These are phyloP conservation scores for Anisodus acutangulus DNA, from an alignment of 257 asterid genomes.

Conservation along the genomic window DNA sequence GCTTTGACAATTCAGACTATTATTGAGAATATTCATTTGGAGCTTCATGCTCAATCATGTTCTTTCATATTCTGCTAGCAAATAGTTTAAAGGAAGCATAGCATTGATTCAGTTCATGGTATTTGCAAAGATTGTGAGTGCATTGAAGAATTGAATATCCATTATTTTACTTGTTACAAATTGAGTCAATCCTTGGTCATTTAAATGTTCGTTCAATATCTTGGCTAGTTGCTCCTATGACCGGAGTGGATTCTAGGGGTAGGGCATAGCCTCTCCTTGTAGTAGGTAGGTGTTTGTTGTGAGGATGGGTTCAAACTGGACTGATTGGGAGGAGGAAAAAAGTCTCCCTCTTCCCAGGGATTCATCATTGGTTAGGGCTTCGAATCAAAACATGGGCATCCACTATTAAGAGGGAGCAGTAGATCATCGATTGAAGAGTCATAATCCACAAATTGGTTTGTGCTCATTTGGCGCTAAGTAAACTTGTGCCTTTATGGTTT, in stretches of 20 bases:
- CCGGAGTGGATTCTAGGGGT: no score
- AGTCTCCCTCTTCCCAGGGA: no score
- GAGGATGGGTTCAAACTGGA: no score
- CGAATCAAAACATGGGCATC: no score
- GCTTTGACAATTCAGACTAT: background rate
- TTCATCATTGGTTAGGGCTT: no score
- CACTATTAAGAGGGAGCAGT: no score
- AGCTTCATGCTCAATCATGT: slow-evolving; percentile 3
- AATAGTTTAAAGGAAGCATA: background rate
- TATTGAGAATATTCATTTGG: slow-evolving; percentile 12
- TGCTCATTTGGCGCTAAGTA: background rate
- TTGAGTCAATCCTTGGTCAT: background rate
- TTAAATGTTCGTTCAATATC: no score
- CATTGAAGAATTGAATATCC: background rate
- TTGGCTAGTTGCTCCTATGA: no score
- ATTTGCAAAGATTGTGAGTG: background rate
- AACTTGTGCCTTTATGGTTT: background rate
- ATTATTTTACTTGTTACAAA: background rate
- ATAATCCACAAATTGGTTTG: background rate
- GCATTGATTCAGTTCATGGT: slow-evolving; percentile 10
- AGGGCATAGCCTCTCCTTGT: no score
- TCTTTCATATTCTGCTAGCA: background rate
- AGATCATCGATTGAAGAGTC: no score
- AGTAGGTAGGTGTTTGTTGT: no score
- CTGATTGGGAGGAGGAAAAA: no score